Conservation (phyloP, 148 eudicot genomes). For the Nyssa sinensis region DNA sequence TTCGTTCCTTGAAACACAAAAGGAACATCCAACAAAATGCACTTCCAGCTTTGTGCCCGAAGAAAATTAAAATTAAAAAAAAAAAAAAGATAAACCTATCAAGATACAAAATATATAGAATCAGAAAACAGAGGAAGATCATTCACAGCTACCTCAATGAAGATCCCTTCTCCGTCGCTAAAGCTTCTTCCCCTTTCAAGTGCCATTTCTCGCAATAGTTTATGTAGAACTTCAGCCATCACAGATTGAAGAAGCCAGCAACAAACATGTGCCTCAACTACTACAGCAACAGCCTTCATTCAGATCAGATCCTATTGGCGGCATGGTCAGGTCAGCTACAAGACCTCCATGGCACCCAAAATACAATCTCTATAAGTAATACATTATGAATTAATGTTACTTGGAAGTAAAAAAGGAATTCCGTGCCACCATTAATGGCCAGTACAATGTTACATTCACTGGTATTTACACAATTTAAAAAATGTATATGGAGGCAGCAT, state of each 20-base stretch:
- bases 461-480: slow-evolving; percentile 27
- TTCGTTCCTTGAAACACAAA: background rate
- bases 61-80: background rate
- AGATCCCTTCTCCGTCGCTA: background rate
- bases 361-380: slow-evolving; percentile 8
- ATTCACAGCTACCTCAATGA: background rate
- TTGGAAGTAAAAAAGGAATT: slow-evolving; percentile 14
- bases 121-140: background rate
- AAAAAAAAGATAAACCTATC: background rate
- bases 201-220: background rate
- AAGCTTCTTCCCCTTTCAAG: background rate
- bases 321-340: background rate
- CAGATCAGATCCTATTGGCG: background rate
- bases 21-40: background rate
- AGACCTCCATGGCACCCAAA: background rate
- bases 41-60: background rate
- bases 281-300: background rate
- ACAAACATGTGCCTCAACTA: background rate
- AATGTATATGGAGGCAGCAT: slow-evolving; percentile 20
- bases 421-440: slow-evolving; percentile 25
- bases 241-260: slow-evolving; percentile 2
- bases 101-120: background rate
- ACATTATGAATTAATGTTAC: slow-evolving; percentile 16
- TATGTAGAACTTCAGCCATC: background rate
- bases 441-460: slow-evolving; percentile 31